Conservation (phyloP, 225 moss, liverwort and hornwort species). For the Sphagnum contortum region DNA sequence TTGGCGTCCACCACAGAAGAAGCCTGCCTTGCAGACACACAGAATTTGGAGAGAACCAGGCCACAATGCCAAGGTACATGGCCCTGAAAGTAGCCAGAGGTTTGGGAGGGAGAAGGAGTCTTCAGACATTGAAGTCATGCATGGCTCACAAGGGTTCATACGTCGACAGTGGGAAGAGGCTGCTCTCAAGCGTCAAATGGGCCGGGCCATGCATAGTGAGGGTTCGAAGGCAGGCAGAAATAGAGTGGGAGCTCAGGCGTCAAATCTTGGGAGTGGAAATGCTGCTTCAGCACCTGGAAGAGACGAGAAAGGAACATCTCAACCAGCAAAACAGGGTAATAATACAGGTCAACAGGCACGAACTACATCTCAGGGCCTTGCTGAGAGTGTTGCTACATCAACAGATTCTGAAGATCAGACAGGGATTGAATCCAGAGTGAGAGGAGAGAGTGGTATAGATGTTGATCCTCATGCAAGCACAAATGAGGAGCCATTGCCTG, state of each 20-base stretch:
- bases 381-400: constrained; percentile 75
- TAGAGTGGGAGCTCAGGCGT: constrained; percentile 21
- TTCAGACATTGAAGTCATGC: constrained; percentile 39
- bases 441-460: constrained; percentile 42
- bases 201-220: constrained; percentile 78
- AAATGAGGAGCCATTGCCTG: constrained; percentile 11
- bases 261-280: constrained; percentile 8
- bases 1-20: constrained; percentile 15
- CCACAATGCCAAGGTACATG: constrained; percentile 9
- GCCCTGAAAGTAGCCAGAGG: background rate
- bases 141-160: constrained; percentile 46
- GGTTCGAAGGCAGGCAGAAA: constrained; percentile 60
- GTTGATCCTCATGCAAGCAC: constrained; percentile 22
- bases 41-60: constrained; percentile 17
- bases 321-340: constrained; percentile 39
- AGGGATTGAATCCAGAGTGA: constrained; percentile 20
- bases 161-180: constrained; percentile 85
- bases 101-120: constrained; percentile 21
- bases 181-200: constrained; percentile 61
- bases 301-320: constrained; percentile 25
- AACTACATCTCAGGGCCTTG: constrained; percentile 53
- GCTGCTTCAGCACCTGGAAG: constrained; percentile 16
- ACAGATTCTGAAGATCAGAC: constrained; percentile 56
- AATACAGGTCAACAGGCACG: constrained; percentile 19
- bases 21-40: constrained; percentile 10